Evolutionary conservation across 2,329 filamentous ascomycete genomes (phyloP), one percentile per base, ranked within the genome.

Genomic region (Trichoderma harzianum): DNA sequence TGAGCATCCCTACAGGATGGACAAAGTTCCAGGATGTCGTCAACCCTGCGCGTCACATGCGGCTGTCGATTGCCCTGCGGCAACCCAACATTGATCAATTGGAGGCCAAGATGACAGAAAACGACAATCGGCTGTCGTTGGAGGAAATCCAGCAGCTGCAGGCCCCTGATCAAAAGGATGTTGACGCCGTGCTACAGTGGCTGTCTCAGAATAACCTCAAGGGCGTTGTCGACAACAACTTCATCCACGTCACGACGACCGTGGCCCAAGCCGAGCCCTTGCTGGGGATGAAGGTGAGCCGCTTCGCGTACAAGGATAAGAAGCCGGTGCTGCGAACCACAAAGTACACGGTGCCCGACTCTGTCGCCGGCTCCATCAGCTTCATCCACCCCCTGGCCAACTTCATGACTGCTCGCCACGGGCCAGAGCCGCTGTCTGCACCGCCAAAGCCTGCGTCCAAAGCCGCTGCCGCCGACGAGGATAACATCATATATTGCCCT

Each of bases 351-450:
- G 77, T 87, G 2, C 85, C 86, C 0, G 78, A 78, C 5, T 73
- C 76, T 5, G 78, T 87, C 6, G 75, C 78, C 2, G 74, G 77
- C 2, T 76, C 80, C 70, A 80, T 87, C 68, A 81, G 80, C 68
- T 87, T 87, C 72, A 78, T 87, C 32, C 82, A 85, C 53, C 86
- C 86, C 0, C 76, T 87, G 55, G 79, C 81, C 71, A 84, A 87
- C 78, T 87, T 87, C 71, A 84, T 86, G 82, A 78, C 80, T 3
- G 84, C 84, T 2, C 81, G 76, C 63, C 78, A 78, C 63, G 77
- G 78, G 39, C 69, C 78, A 73, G 14, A 74, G 72, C n/a, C n/a
- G n/a, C n/a, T 73, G 18, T 32, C 66, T n/a, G 47, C 60, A 11
- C 5, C 72, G 39, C 21, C 60, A 24, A 7, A 7, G 26, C 21